phyloP scores from a whole-genome alignment of 176 grass and related monocot genomes.

The Raddia guianensis region DNA sequence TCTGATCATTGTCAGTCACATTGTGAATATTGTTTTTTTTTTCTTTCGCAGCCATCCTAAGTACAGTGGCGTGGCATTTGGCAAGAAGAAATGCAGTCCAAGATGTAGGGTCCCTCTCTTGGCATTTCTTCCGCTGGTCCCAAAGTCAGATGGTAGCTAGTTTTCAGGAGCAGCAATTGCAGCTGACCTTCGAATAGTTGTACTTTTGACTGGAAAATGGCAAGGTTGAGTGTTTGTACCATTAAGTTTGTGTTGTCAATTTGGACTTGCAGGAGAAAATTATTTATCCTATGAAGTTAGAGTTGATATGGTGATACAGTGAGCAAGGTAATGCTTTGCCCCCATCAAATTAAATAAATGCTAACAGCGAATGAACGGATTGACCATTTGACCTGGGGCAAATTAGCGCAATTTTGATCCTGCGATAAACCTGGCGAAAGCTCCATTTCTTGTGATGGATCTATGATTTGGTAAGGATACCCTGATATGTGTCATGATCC shows the following conservation, averaged over 20 bases:
- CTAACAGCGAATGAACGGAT: conserved; percentile 1
- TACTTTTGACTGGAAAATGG: conserved; percentile 36
- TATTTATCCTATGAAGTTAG: not conserved
- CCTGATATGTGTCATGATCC: not conserved
- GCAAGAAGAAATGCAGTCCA: conserved; percentile 35
- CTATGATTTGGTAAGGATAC: conserved; percentile 11
- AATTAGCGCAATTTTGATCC: not conserved
- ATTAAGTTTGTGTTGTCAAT: conserved; percentile 16
- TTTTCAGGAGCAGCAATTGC: conserved; percentile 24
- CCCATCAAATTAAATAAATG: no score
- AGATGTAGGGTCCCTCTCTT: conserved; percentile 22
- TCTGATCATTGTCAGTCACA: not conserved
- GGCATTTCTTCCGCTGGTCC: conserved; percentile 13
- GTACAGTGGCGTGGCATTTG: not conserved
- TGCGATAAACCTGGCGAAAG: not conserved
- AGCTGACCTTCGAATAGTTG: conserved; percentile 31
- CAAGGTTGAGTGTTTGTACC: conserved; percentile 11
- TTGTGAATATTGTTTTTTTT: conserved; percentile 1
- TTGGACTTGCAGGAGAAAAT: conserved; percentile 7
- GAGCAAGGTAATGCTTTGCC: not conserved
- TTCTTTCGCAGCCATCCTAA: conserved; percentile 27
- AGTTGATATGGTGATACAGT: not conserved
- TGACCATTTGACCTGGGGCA: not conserved
- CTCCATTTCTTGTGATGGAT: not conserved
- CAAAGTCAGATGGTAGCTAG: conserved; percentile 12